Evolutionary conservation across 106 monocot genomes (phyloP), one percentile per base, ranked within the genome.

Genomic region (Iris macrosiphon): DNA sequence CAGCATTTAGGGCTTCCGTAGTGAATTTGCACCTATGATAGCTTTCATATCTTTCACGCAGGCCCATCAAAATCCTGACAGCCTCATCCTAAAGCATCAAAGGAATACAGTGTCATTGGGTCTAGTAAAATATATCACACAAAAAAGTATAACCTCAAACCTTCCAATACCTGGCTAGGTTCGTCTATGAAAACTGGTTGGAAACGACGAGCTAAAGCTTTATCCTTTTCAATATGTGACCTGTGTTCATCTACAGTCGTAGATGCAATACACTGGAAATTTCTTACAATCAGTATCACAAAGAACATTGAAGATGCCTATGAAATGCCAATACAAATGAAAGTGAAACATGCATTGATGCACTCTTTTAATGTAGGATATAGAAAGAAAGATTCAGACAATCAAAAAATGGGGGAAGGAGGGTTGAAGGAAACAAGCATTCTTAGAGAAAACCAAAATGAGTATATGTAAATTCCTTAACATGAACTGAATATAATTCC

Each of bases 121-220:
- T n/a, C n/a, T n/a, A n/a, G n/a, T n/a, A n/a, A n/a, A n/a, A n/a
- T n/a, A n/a, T 33, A 20, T 31, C 30, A 28, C 34, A 66, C 22
- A 2, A 11, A 46, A 28, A 28, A 38, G 4, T 31, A 20, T 14
- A 39, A 12, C 34, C n/a, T n/a, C n/a, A n/a, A n/a, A n/a, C n/a
- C n/a, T n/a, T n/a, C n/a, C n/a, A n/a, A n/a, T 85, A 89, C 95
- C 85, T 85, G 73, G 49, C 74, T 85, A 33, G 95, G 85, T 75
- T 96, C 95, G 42, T 77, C 37, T 49, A 96, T 77, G 10, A 79
- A 46, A 41, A 96, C 89, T 22, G 89, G 89, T 37, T 96, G 95
- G 61, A 96, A 96, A 3, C 89, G 65, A 23, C 96, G 85, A 52
- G 85, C 96, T 62, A 90, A 86, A 46, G 96, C 89, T 63, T 90